These are phyloP conservation scores for Hibiscus tridactylites DNA, from an alignment of 345 rosid genomes.

Conservation along the genomic window DNA sequence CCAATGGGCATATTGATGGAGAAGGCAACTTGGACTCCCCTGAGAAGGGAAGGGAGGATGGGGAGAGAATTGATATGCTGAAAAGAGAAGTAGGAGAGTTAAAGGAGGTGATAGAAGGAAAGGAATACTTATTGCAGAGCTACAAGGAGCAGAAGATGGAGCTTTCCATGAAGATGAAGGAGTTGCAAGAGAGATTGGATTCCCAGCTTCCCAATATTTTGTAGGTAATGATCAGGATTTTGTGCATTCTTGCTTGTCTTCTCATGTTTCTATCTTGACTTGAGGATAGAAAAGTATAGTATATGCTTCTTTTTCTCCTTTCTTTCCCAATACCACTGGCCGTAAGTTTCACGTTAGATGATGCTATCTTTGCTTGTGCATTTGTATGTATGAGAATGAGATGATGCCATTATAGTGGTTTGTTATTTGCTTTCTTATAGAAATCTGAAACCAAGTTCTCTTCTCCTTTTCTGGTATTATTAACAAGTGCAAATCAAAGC, in stretches of 20 bases:
- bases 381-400: neutral
- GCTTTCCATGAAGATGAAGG: slow-evolving; percentile 67
- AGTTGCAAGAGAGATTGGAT: slow-evolving; percentile 81
- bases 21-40: slow-evolving; percentile 31
- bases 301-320: neutral
- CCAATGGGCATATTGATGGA: slow-evolving; percentile 43
- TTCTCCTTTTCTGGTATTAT: neutral
- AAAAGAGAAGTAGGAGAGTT: slow-evolving; percentile 75
- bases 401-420: neutral
- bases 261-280: slow-evolving; percentile 1
- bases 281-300: neutral
- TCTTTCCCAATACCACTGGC: neutral
- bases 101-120: slow-evolving; percentile 87
- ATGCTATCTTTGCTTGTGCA: neutral
- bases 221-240: slow-evolving; percentile 50
- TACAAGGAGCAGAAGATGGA: slow-evolving; percentile 85
- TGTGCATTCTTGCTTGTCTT: slow-evolving; percentile 59
- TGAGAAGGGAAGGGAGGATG: slow-evolving; percentile 44
- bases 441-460: neutral
- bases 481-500: neutral
- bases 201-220: slow-evolving; percentile 82
- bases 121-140: slow-evolving; percentile 67
- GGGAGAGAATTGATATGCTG: slow-evolving; percentile 61
- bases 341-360: neutral
- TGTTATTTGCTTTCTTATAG: neutral